A percentile compares a stretch with the other conserved stretches of the same genome.
Evolutionary conservation across 345 rosid species (phyloP).

Genomic region (Trapa incisa): DNA sequence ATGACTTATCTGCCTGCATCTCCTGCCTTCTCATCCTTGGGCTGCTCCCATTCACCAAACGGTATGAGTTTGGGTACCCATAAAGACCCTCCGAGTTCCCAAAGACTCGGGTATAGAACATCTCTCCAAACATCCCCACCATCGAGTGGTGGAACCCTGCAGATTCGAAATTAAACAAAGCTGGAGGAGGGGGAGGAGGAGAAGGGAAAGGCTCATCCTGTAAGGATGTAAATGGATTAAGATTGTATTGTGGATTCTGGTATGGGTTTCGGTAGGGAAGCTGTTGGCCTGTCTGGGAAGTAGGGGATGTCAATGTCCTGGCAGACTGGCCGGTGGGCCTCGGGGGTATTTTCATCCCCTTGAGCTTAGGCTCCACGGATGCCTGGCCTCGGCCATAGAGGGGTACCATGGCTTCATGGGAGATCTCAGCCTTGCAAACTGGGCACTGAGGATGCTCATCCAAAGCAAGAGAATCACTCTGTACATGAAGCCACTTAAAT

Average conservation of each 20-base stretch:
- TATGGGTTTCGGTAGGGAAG: conserved; percentile 17
- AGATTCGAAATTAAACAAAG: conserved; percentile 1
- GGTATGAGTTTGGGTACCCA: conserved; percentile 30
- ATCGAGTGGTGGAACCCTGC: conserved; percentile 14
- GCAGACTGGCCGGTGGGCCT: conserved; percentile 28
- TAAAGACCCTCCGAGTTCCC: conserved; percentile 38
- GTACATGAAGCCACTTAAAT: conserved; percentile 17
- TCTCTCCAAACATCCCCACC: conserved; percentile 30
- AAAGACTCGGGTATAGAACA: conserved; percentile 37
- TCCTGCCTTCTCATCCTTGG: conserved; percentile 69
- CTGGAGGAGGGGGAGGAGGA: not conserved
- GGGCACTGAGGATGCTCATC: conserved; percentile 46
- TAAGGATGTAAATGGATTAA: conserved; percentile 9
- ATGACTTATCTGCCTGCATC: conserved; percentile 51
- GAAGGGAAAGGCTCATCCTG: not conserved
- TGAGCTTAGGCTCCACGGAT: conserved; percentile 16
- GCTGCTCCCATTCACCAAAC: conserved; percentile 15
- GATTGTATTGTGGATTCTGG: conserved; percentile 10
- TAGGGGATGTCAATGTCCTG: conserved; percentile 4
- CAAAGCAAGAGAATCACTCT: conserved; percentile 11
- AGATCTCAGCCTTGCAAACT: conserved; percentile 63
- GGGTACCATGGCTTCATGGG: conserved; percentile 62
- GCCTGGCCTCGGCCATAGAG: conserved; percentile 70
- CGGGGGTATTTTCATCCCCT: conserved; percentile 37
- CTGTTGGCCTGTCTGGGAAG: conserved; percentile 5